Conservation (phyloP, 495 filamentous ascomycete genomes). For the Penicillium goetzii region DNA sequence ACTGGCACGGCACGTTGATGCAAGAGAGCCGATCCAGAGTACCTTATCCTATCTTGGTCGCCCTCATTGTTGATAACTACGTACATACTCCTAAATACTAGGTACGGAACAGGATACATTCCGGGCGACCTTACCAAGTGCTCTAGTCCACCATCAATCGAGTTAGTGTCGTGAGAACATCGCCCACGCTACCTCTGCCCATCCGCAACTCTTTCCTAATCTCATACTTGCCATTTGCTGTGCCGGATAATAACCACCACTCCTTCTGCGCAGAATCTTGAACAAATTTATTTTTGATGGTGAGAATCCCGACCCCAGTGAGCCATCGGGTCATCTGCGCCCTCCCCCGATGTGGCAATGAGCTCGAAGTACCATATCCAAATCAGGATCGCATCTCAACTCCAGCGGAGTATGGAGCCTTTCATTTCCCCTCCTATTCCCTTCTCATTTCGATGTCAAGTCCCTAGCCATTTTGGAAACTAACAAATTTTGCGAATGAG, state of each 20-base stretch:
- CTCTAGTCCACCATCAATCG: background rate
- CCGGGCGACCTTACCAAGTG: background rate
- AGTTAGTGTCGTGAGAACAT: background rate
- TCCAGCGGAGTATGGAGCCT: background rate
- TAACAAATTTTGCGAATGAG: background rate
- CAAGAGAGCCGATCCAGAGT: background rate
- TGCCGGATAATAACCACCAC: background rate
- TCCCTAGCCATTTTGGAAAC: background rate
- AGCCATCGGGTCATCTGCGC: background rate
- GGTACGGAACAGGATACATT: background rate
- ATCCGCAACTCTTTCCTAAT: background rate
- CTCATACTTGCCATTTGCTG: background rate
- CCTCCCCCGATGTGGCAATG: background rate
- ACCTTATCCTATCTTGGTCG: background rate
- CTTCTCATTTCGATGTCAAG: background rate
- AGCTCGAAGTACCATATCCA: background rate
- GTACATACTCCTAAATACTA: background rate
- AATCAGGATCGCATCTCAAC: background rate
- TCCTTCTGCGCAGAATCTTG: background rate
- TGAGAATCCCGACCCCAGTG: background rate
- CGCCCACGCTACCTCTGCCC: background rate
- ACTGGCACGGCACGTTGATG: background rate
- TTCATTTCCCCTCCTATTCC: background rate
- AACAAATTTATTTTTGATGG: background rate
- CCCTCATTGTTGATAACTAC: background rate